These are phyloP conservation scores for Shiraia bambusicola DNA, from an alignment of 2,329 filamentous ascomycete species.

Conservation along the genomic window DNA sequence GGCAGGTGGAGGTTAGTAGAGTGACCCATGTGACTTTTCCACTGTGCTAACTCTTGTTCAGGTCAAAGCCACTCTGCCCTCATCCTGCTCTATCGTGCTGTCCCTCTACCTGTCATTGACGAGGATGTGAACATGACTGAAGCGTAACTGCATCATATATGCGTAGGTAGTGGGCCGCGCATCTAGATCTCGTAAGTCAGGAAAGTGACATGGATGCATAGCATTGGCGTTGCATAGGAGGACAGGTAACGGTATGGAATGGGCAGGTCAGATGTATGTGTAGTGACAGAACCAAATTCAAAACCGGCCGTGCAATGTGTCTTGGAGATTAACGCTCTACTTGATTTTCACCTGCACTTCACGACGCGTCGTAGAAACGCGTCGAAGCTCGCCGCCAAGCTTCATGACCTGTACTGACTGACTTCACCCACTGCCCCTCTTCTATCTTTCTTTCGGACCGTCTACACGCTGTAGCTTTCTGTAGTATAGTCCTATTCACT, in stretches of 20 bases:
- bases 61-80: constrained; percentile 78
- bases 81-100: constrained; percentile 75
- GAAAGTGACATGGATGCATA: constrained; percentile 16
- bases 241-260: constrained; percentile 19
- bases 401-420: constrained; percentile 2
- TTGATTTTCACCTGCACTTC: constrained; percentile 19
- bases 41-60: constrained; percentile 26
- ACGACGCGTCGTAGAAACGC: constrained; percentile 17
- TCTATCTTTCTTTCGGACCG: background rate
- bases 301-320: constrained; percentile 9
- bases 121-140: constrained; percentile 45
- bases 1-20: constrained; percentile 73
- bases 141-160: constrained; percentile 4
- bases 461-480: constrained; percentile 1
- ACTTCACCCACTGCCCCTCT: constrained; percentile 1
- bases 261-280: constrained; percentile 12
- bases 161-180: constrained; percentile 1
- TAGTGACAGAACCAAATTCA: constrained; percentile 22
- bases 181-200: constrained; percentile 13
- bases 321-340: constrained; percentile 1
- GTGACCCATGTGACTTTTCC: background rate
- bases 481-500: constrained; percentile 4
- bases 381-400: constrained; percentile 20
- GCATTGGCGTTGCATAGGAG: constrained; percentile 36
- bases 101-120: constrained; percentile 64